Conservation (phyloP, 495 filamentous ascomycete species). For the Trichocladium uniseriatum region DNA sequence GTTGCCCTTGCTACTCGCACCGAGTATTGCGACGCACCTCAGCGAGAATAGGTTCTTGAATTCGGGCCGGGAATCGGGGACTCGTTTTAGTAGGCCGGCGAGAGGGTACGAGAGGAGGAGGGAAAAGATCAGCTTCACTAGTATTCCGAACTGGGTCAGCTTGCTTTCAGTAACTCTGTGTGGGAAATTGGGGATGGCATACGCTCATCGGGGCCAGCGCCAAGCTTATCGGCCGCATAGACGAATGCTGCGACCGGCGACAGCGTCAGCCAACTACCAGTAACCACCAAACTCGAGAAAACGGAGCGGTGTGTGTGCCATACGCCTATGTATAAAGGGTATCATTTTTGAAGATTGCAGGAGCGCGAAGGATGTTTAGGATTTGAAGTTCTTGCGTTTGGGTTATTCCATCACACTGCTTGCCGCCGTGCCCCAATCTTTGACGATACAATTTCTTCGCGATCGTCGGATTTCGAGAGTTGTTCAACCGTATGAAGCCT, state of each 20-base stretch:
- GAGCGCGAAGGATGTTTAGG: not conserved
- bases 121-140: constrained; percentile 88
- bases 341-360: constrained; percentile 50
- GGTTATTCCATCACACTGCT: constrained; percentile 1
- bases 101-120: constrained; percentile 92
- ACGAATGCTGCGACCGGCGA: constrained; percentile 52
- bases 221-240: constrained; percentile 53
- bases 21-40: constrained; percentile 35
- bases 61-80: constrained; percentile 75
- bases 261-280: not conserved
- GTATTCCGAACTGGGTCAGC: constrained; percentile 14
- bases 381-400: not conserved
- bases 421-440: too few species aligned
- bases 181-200: constrained; percentile 11
- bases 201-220: constrained; percentile 83
- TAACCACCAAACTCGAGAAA: constrained; percentile 2
- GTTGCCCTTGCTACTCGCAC: not conserved
- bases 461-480: too few species aligned
- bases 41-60: constrained; percentile 89
- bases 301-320: constrained; percentile 18
- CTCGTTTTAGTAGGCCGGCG: constrained; percentile 77
- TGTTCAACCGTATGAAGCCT: too few species aligned
- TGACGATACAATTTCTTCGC: too few species aligned
- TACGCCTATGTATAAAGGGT: constrained; percentile 76
- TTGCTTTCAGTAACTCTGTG: not conserved